Percentiles rank a stretch among this genome's conserved stretches.
These are phyloP conservation scores for Cordyceps fumosorosea DNA, from an alignment of 2,329 filamentous ascomycete species.

Conservation along the genomic window DNA sequence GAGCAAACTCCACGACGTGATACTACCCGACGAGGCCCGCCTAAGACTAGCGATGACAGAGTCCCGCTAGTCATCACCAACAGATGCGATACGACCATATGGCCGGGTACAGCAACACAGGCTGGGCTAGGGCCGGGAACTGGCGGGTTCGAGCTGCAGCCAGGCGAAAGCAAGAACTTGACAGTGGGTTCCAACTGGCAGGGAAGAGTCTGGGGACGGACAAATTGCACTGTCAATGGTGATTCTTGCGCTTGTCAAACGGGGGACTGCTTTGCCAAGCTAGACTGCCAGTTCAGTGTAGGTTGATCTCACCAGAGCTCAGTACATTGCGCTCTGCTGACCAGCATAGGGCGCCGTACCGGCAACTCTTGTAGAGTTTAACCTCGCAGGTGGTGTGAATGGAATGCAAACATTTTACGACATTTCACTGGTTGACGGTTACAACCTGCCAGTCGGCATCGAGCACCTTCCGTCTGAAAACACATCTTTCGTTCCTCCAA, in stretches of 20 bases:
- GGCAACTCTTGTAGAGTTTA: slow-evolving; percentile 75
- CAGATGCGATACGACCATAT: slow-evolving; percentile 63
- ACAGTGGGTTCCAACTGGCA: slow-evolving; percentile 70
- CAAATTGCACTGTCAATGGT: slow-evolving; percentile 71
- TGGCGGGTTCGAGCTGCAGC: slow-evolving; percentile 60
- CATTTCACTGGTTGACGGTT: slow-evolving; percentile 78
- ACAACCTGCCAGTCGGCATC: slow-evolving; percentile 68
- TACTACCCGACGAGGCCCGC: slow-evolving; percentile 25
- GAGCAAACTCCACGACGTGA: slow-evolving; percentile 20
- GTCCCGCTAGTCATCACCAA: slow-evolving; percentile 65
- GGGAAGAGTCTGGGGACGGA: slow-evolving; percentile 75
- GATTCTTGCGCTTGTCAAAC: slow-evolving; percentile 64
- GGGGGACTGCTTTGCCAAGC: slow-evolving; percentile 66
- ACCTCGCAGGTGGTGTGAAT: slow-evolving; percentile 57
- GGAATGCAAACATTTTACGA: slow-evolving; percentile 70
- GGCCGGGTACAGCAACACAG: slow-evolving; percentile 70
- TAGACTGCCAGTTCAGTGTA: slow-evolving; percentile 65
- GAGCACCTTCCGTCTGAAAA: slow-evolving; percentile 55
- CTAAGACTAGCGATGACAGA: slow-evolving; percentile 29
- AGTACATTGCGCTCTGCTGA: background rate
- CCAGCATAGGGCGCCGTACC: slow-evolving; percentile 59
- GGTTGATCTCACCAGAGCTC: slow-evolving; percentile 23
- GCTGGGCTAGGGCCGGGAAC: slow-evolving; percentile 59
- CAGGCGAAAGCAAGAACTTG: slow-evolving; percentile 52
- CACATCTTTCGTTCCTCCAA: slow-evolving; percentile 62